Percentiles rank a stretch among this genome's conserved stretches.
Conservation (phyloP, 257 asterid species). For the Solanum neorickii region DNA sequence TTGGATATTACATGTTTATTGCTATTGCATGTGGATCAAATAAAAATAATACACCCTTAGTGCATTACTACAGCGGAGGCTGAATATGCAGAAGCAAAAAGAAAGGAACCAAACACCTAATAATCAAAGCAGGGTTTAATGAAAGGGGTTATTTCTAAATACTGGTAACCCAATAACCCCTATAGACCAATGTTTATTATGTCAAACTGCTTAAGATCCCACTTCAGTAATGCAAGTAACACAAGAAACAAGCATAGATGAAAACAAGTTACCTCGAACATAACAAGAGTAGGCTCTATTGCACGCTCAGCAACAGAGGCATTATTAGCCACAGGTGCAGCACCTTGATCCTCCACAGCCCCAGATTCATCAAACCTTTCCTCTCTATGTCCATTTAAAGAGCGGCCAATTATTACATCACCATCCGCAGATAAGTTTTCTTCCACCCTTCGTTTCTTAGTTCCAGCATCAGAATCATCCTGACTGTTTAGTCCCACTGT, state of each 20-base stretch:
- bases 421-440: slow-evolving; percentile 67
- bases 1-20: neutral
- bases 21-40: neutral
- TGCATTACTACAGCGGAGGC: neutral
- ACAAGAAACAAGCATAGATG: neutral
- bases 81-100: neutral
- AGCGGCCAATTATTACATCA: slow-evolving; percentile 30
- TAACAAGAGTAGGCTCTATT: slow-evolving; percentile 92
- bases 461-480: slow-evolving; percentile 76
- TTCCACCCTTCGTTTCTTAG: slow-evolving; percentile 68
- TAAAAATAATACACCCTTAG: neutral
- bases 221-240: neutral
- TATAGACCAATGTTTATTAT: neutral
- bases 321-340: slow-evolving; percentile 55
- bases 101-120: neutral
- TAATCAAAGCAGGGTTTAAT: neutral
- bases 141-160: neutral
- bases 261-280: slow-evolving; percentile 69
- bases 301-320: slow-evolving; percentile 87
- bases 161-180: neutral
- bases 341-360: slow-evolving; percentile 50
- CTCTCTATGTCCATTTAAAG: slow-evolving; percentile 53
- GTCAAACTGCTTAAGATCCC: neutral
- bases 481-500: slow-evolving; percentile 37
- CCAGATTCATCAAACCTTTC: slow-evolving; percentile 51